Percentiles rank a stretch among this genome's conserved stretches.
Conservation (phyloP, 352 stramenopile species). For the Halophytophthora polymorphica region DNA sequence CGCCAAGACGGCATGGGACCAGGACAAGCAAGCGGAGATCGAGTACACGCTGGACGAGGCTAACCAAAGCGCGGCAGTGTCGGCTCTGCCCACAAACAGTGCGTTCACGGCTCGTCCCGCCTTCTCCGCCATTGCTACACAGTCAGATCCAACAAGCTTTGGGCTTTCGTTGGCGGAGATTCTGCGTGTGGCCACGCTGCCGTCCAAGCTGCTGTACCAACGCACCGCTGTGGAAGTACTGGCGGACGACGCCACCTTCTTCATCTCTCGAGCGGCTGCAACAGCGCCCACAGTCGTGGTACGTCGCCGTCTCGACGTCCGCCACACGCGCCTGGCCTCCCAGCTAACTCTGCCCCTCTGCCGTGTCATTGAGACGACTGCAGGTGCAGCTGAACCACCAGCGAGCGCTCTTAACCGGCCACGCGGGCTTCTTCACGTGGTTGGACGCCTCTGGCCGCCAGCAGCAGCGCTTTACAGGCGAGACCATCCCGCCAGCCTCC, state of each 20-base stretch:
- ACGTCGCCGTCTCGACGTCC: neutral
- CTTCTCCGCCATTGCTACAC: slow-evolving; percentile 38
- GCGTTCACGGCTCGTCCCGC: slow-evolving; percentile 40
- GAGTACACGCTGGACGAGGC: slow-evolving; percentile 13
- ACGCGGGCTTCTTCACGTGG: slow-evolving; percentile 48
- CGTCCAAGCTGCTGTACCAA: slow-evolving; percentile 35
- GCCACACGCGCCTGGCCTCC: neutral
- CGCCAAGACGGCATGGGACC: slow-evolving; percentile 24
- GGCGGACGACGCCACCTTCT: slow-evolving; percentile 27
- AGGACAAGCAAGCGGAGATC: slow-evolving; percentile 19
- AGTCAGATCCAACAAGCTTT: neutral
- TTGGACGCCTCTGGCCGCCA: slow-evolving; percentile 27
- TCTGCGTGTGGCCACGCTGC: slow-evolving; percentile 36
- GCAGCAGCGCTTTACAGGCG: slow-evolving; percentile 54
- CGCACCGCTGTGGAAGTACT: slow-evolving; percentile 35
- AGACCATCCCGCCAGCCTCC: slow-evolving; percentile 48
- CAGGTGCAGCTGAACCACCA: slow-evolving; percentile 19
- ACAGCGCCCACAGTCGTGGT: slow-evolving; percentile 27
- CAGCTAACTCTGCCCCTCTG: neutral
- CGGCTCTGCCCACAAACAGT: slow-evolving; percentile 34
- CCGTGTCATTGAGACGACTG: neutral
- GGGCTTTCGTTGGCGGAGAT: slow-evolving; percentile 36
- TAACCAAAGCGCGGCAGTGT: slow-evolving; percentile 8
- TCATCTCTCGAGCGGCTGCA: slow-evolving; percentile 20
- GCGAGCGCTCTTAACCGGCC: slow-evolving; percentile 16